A percentile compares a stretch with the other conserved stretches of the same genome.
Evolutionary conservation across 2,329 filamentous ascomycete species (phyloP).

Genomic region (Macrophomina pseudophaseolina): DNA sequence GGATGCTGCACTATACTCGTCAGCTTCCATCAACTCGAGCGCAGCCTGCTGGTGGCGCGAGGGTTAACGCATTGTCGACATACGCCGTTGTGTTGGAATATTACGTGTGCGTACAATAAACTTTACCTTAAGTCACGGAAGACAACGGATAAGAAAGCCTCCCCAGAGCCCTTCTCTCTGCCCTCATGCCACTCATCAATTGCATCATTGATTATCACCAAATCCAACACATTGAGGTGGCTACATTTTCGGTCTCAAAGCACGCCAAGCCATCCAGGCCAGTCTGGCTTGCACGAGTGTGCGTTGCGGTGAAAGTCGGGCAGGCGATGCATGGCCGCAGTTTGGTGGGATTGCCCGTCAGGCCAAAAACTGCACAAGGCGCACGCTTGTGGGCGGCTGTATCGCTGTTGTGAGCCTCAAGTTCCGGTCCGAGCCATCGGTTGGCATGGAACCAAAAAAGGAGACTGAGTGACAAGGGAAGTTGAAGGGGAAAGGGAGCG

Average conservation of each 20-base stretch:
- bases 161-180: no score
- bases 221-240: not conserved
- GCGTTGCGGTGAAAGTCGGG: not conserved
- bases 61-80: no score
- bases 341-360: not conserved
- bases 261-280: not conserved
- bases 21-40: no score
- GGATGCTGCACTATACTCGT: no score
- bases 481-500: conserved; percentile 8
- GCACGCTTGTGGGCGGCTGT: not conserved
- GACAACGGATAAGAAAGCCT: no score
- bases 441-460: not conserved
- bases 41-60: no score
- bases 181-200: no score
- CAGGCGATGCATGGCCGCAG: not conserved
- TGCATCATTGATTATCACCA: no score
- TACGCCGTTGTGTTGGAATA: no score
- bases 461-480: not conserved
- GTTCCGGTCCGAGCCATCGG: no score
- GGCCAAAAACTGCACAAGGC: not conserved
- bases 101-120: no score
- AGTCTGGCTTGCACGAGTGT: not conserved
- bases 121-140: no score
- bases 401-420: not conserved
- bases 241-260: not conserved